A percentile compares a stretch with the other conserved stretches of the same genome.
Evolutionary conservation across 83 land plant genomes (phyloP).

Genomic region (Picea mariana): DNA sequence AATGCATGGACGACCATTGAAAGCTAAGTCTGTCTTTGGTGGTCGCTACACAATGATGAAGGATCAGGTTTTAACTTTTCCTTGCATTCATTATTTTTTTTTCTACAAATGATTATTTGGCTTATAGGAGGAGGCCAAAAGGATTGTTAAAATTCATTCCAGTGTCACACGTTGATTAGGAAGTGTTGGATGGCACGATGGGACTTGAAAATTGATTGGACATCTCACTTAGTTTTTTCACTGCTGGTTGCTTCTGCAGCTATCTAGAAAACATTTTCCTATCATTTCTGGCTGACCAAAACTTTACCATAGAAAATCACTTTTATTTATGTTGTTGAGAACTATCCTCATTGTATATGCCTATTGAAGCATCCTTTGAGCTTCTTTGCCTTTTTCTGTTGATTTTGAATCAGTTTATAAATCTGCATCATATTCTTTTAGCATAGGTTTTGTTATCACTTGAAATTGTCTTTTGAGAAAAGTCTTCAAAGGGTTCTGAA

Average conservation of each 20-base stretch:
- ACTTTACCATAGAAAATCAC: background rate
- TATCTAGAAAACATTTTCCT: background rate
- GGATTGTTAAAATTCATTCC: background rate
- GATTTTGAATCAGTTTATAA: too few relatives aligned
- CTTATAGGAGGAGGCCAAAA: background rate
- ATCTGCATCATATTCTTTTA: too few relatives aligned
- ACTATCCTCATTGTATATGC: background rate
- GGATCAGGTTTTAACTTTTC: constrained; percentile 51
- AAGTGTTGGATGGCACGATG: background rate
- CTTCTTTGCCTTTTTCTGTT: too few relatives aligned
- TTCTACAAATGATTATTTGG: background rate
- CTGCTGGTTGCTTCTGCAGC: background rate
- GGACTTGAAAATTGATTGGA: background rate
- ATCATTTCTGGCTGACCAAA: background rate
- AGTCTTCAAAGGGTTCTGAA: too few relatives aligned
- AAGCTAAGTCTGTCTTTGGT: constrained; percentile 61
- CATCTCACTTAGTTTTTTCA: background rate
- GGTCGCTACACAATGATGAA: constrained; percentile 76
- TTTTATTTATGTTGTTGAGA: background rate
- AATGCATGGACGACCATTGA: constrained; percentile 79
- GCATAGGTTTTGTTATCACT: too few relatives aligned
- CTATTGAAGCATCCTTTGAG: too few relatives aligned
- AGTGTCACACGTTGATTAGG: background rate
- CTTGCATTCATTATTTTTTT: background rate
- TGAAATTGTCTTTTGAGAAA: too few relatives aligned